phyloP scores from a whole-genome alignment of 495 filamentous ascomycete genomes.

The Hyphodiscus hymeniophilus region DNA sequence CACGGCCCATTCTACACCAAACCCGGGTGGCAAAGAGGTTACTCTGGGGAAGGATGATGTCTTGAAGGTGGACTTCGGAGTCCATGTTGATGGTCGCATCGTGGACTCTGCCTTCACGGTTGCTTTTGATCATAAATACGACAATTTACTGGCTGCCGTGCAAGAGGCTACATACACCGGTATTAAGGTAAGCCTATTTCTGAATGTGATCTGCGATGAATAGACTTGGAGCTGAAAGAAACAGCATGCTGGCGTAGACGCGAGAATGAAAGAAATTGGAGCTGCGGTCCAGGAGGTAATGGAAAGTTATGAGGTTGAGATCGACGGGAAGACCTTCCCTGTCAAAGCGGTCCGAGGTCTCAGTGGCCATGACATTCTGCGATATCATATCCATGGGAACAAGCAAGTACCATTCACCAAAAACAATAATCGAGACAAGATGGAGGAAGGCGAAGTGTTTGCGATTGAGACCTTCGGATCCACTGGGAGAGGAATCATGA shows the following conservation, averaged over 20 bases:
- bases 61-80: constrained; percentile 88
- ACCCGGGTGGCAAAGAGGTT: constrained; percentile 76
- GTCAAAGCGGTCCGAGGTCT: constrained; percentile 82
- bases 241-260: constrained; percentile 72
- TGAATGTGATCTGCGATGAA: neutral
- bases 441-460: constrained; percentile 92
- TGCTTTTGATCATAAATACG: constrained; percentile 75
- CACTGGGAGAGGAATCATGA: constrained; percentile 75
- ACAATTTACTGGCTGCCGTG: constrained; percentile 71
- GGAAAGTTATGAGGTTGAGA: constrained; percentile 81
- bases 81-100: constrained; percentile 83
- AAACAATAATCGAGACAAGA: constrained; percentile 64
- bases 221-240: neutral
- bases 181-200: constrained; percentile 37
- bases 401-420: constrained; percentile 91
- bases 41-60: constrained; percentile 73
- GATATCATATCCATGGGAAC: constrained; percentile 75
- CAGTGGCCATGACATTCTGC: constrained; percentile 80
- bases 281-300: constrained; percentile 74
- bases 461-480: constrained; percentile 93
- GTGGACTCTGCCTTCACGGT: constrained; percentile 90
- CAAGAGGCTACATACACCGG: constrained; percentile 86
- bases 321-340: constrained; percentile 65
- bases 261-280: constrained; percentile 67
- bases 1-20: constrained; percentile 83